Evolutionary conservation across 257 asterid species (phyloP), one percentile per base, ranked within the genome.

Genomic region (Gentiana macrophylla): DNA sequence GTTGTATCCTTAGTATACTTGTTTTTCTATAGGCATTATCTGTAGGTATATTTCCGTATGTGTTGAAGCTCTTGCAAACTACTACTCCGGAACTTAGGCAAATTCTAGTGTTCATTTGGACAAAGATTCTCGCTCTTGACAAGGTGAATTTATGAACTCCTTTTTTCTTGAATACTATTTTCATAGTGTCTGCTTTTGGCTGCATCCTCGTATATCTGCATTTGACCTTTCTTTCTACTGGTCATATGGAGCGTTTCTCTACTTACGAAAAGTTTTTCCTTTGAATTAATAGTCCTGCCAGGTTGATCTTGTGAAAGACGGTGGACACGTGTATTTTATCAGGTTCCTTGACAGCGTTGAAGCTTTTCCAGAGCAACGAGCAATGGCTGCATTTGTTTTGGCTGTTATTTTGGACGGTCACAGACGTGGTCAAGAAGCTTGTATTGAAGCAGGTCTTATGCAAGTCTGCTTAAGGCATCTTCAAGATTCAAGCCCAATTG

Each of bases 341-440:
- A 80, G 77, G 71, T 92, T 92, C 76, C 94, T 92, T 12, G 99
- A 88, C 64, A 86, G 97, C 67, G 76, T 82, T 61, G 99, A 92
- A 60, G 99, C 95, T 55, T 92, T 78, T 60, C 99, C 99, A 10
- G 99, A 92, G 74, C 99, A 92, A 74, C 90, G 99, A 55, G 99
- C 97, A 53, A 92, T 92, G 99, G 95, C 99, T 78, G 99, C 97
- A 55, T 92, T 92, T 80, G 99, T 85, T 54, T 73, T 92, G 79
- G 94, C 97, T 44, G 97, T 92, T 66, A 86, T 88, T 78, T 95
- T 88, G 61, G 99, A 92, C 77, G 90, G 95, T 67, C 92, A 88
- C 72, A 83, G 89, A 75, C 73, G 80, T 65, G 99, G 99, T 52
- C 97, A 92, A 82, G 94, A 88, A 71, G 81, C 86, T 56, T 92